Base-by-base conservation (phyloP, 768 basidiomycete genomes). In the Trametes sanguinea region DNA sequence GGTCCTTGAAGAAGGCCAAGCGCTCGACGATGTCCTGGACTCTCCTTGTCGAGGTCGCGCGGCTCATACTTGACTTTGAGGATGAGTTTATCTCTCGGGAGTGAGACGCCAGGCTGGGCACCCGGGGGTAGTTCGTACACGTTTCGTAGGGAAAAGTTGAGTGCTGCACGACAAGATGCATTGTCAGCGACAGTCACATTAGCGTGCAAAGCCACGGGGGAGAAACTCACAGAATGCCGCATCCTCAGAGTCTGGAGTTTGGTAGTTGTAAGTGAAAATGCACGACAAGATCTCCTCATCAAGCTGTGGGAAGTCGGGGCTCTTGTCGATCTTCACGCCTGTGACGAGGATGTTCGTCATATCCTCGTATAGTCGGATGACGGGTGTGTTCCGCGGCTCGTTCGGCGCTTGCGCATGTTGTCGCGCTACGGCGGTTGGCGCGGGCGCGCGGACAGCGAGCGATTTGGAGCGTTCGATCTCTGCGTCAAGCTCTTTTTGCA, bases 361-460 rank as follows among this genome's bases (percentile, higher is more conserved):
- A 68, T 95, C 92, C 72, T 95, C 92, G 71, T 96, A 96, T 63
- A 95, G 83, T 53, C 79, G 80, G 67, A 94, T 80, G 45, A 88
- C 81, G 68, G 81, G 77, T 3, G 77, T 75, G 65, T 84, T 81
- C 70, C 86, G 86, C 5, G 84, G 83, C 64, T 88, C 85, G 27
- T 84, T 75, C 16, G 78, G 66, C 1, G 77, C 67, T 30, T 62
- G 66, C 66, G 60, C 76, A 76, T 32, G 72, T 70, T 17, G 70
- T 76, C 53, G 75, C 64, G 52, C 76, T 76, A 22, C 68, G 53
- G 22, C 75, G 35, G 35, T 37, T 74, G 22, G 79, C 73, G 81
- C 78, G 4, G 72, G 71, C 46, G 77, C 77, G 17, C 78, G 80
- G 33, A 77, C 71, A 6, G 76, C 71, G 55, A 82, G 80, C 22